phyloP scores from a whole-genome alignment of 805 yeast species.

The Pichia ethanolica region DNA sequence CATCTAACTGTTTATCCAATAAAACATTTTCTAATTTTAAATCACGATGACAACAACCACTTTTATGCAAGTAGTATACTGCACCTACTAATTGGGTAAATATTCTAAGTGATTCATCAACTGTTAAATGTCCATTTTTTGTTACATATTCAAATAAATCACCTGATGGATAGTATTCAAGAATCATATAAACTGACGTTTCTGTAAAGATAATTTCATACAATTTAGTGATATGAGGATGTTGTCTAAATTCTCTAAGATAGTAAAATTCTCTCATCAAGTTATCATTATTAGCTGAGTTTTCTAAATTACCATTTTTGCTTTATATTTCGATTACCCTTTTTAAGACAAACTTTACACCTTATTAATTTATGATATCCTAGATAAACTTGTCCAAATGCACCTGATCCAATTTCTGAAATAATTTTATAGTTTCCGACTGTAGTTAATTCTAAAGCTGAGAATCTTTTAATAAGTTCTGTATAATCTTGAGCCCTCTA shows the following conservation, averaged over 20 bases:
- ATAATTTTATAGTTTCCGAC: constrained; percentile 77
- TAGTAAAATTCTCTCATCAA: constrained; percentile 86
- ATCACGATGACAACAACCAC: constrained; percentile 84
- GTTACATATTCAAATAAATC: constrained; percentile 66
- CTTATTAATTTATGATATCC: constrained; percentile 73
- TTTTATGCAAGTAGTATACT: constrained; percentile 66
- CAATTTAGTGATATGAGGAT: constrained; percentile 74
- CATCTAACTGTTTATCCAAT: constrained; percentile 46
- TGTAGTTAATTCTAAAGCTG: constrained; percentile 40
- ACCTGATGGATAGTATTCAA: constrained; percentile 83
- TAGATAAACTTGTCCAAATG: constrained; percentile 86
- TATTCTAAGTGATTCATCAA: constrained; percentile 42
- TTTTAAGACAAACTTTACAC: constrained; percentile 76
- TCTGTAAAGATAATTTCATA: constrained; percentile 85
- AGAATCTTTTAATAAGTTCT: constrained; percentile 30
- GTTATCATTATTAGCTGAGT: constrained; percentile 52
- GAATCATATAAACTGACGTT: constrained; percentile 71
- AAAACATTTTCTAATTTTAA: constrained; percentile 90
- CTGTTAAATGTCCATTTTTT: constrained; percentile 40
- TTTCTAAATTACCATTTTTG: not conserved
- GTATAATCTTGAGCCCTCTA: constrained; percentile 30
- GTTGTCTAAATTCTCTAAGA: constrained; percentile 66
- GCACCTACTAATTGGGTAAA: constrained; percentile 70
- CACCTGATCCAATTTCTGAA: constrained; percentile 80
- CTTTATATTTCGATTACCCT: constrained; percentile 36